Evolutionary conservation across 163 green algal species (phyloP), one percentile per base, ranked within the genome.

Genomic region (Scenedesmus sp.): DNA sequence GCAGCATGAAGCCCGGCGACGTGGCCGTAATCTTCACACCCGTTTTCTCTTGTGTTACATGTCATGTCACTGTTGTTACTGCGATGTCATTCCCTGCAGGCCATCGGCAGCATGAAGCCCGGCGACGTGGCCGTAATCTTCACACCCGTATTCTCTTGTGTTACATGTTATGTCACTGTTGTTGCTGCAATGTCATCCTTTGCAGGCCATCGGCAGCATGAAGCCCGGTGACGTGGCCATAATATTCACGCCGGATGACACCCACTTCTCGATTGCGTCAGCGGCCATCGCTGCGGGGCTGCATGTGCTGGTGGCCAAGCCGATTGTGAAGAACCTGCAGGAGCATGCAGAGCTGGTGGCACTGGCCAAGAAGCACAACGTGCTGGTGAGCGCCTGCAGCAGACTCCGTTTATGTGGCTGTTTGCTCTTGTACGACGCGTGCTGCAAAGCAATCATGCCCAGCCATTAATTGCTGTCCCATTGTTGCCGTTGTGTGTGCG

Each of bases 181-280:
- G 62, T 20, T 70, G 10, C 12, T 70, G 62, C 10, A 12, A 70
- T 12, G 10, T 15, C 62, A 70, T 70, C 62, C 8, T 56, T 0
- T n/a, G 15, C 84, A 95, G 92, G 92, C 92, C 16, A 93, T 95
- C 0, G 73, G 60, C 26, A 70, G 57, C 62, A 95, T 94, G 92
- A 60, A 88, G 57, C 92, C 84, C 0, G 95, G 95, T 15, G 95
- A 96, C 89, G 93, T 94, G 6, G 94, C 92, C 60, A 97, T 94
- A 67, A 96, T 97, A 79, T 97, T 97, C 92, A 96, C 95, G 26
- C 96, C 95, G 0, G 96, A 97, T 88, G 91, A 97, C 92, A 96
- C 95, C 12, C 96, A 97, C 93, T 95, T 94, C 23, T 7, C 76
- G 4, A 94, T 97, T 59, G 92, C 95, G 5, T 8, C 93, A 56